These are phyloP conservation scores for Neonectria sp. DNA, from an alignment of 2,329 filamentous ascomycete species.

Conservation along the genomic window DNA sequence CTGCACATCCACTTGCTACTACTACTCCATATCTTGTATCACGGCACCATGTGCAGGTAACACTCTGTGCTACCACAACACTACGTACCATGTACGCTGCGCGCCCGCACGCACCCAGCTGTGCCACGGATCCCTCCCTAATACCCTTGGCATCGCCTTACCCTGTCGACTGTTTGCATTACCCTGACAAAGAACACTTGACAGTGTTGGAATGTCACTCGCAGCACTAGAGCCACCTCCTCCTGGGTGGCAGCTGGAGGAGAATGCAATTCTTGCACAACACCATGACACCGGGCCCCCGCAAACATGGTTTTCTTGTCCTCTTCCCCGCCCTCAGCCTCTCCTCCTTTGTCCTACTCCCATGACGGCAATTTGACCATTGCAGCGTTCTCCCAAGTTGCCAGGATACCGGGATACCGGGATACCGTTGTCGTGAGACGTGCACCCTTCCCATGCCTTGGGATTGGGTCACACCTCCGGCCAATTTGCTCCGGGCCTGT, in stretches of 20 bases:
- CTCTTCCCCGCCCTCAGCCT: conserved; percentile 33
- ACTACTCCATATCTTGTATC: background rate
- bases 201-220: background rate
- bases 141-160: background rate
- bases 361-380: conserved; percentile 40
- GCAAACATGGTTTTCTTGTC: conserved; percentile 35
- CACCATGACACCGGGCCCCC: conserved; percentile 43
- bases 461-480: conserved; percentile 31
- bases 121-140: background rate
- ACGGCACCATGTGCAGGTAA: background rate
- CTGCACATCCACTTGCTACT: background rate
- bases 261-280: conserved; percentile 48
- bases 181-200: conserved; percentile 8
- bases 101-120: background rate
- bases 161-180: conserved; percentile 1
- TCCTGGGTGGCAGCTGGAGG: background rate
- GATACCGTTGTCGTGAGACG: conserved; percentile 20
- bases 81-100: background rate
- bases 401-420: conserved; percentile 14
- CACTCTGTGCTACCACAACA: background rate
- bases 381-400: conserved; percentile 16
- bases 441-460: conserved; percentile 1
- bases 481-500: conserved; percentile 44
- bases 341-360: background rate
- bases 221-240: background rate